Percentiles rank a stretch among this genome's conserved stretches.
Conservation (phyloP, 805 yeast genomes). For the Hanseniaspora lachancei region DNA sequence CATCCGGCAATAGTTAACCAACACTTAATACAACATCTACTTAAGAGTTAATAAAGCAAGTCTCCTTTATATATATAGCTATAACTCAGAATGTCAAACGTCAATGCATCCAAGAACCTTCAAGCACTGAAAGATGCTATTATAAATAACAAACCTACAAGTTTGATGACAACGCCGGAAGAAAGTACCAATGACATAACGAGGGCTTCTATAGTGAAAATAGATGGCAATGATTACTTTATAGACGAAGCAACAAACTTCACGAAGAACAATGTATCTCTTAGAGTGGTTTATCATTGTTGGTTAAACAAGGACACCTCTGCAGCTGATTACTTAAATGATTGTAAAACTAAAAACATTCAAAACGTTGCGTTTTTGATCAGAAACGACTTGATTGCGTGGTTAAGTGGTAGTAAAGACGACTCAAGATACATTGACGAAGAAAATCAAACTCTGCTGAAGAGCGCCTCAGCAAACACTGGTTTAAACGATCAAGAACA, state of each 20-base stretch:
- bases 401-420: slow-evolving; percentile 60
- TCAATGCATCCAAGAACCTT: neutral
- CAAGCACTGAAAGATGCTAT: slow-evolving; percentile 8
- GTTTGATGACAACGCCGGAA: slow-evolving; percentile 17
- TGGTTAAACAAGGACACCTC: slow-evolving; percentile 64
- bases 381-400: slow-evolving; percentile 68
- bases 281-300: slow-evolving; percentile 57
- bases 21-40: too few relatives aligned
- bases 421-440: slow-evolving; percentile 39
- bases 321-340: slow-evolving; percentile 68
- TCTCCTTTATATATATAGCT: neutral
- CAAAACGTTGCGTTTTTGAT: slow-evolving; percentile 70
- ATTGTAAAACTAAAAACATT: slow-evolving; percentile 51
- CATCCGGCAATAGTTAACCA: too few relatives aligned
- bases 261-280: slow-evolving; percentile 38
- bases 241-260: slow-evolving; percentile 25
- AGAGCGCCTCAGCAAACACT: slow-evolving; percentile 17
- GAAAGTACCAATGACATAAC: slow-evolving; percentile 28
- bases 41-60: too few relatives aligned
- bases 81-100: neutral
- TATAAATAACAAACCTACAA: neutral
- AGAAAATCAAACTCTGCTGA: slow-evolving; percentile 16
- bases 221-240: slow-evolving; percentile 14
- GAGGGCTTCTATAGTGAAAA: slow-evolving; percentile 26
- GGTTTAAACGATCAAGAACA: slow-evolving; percentile 20